Evolutionary conservation across 257 asterid genomes (phyloP).

Genomic region (Cordia subcordata): DNA sequence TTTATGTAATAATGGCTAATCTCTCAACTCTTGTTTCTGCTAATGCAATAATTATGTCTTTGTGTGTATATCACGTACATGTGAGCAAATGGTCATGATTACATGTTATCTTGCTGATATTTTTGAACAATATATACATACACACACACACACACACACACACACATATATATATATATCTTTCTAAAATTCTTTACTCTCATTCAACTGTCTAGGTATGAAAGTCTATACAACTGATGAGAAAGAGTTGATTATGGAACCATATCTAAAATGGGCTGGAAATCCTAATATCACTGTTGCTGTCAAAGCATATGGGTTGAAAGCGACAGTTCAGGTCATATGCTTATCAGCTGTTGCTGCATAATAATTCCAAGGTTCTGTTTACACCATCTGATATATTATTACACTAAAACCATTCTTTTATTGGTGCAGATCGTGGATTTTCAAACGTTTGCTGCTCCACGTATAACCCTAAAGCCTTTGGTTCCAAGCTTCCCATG

Average conservation of each 20-base stretch:
- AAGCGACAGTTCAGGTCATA: conserved; percentile 84
- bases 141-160: too few relatives aligned
- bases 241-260: conserved; percentile 98
- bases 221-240: conserved; percentile 58
- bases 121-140: too few relatives aligned
- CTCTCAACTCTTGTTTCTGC: too few relatives aligned
- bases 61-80: too few relatives aligned
- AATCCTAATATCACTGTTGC: conserved; percentile 79
- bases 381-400: background rate
- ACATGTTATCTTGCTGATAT: too few relatives aligned
- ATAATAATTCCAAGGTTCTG: background rate
- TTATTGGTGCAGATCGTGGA: conserved; percentile 68
- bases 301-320: conserved; percentile 76
- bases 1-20: too few relatives aligned
- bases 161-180: too few relatives aligned
- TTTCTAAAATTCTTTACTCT: background rate
- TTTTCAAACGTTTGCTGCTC: conserved; percentile 87
- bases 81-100: too few relatives aligned
- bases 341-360: conserved; percentile 10
- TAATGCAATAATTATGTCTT: too few relatives aligned
- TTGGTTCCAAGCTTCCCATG: conserved; percentile 99
- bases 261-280: conserved; percentile 95
- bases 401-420: background rate
- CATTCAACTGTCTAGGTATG: conserved; percentile 41
- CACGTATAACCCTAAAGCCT: conserved; percentile 95